Evolutionary conservation across 2,329 filamentous ascomycete genomes (phyloP).

Genomic region (Aspergillus clavatus): DNA sequence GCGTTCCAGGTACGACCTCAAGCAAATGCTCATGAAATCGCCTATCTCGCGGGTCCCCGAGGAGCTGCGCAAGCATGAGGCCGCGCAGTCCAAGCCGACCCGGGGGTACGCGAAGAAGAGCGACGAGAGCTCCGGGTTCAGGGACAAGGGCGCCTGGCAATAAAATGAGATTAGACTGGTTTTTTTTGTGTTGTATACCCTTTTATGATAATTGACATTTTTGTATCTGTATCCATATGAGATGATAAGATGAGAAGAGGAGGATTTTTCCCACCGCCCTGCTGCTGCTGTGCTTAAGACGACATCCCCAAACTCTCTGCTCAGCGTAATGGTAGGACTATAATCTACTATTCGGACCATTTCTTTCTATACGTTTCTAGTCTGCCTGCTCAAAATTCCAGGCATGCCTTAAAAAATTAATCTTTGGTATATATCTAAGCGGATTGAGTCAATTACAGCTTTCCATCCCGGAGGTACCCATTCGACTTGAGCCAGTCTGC

Average conservation of each 20-base stretch:
- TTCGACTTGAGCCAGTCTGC: slow-evolving; percentile 64
- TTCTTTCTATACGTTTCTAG: too few species aligned
- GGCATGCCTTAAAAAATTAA: too few species aligned
- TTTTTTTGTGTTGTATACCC: background rate
- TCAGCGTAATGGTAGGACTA: too few species aligned
- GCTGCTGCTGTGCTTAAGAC: too few species aligned
- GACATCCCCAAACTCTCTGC: too few species aligned
- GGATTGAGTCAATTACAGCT: slow-evolving; percentile 24
- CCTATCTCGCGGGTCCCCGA: slow-evolving; percentile 84
- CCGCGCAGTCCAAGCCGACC: slow-evolving; percentile 77
- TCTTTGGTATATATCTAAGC: background rate
- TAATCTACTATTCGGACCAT: too few species aligned
- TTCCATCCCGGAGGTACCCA: slow-evolving; percentile 48
- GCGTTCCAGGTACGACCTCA: slow-evolving; percentile 64
- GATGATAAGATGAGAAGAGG: too few species aligned
- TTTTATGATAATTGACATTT: too few species aligned
- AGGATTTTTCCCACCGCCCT: too few species aligned
- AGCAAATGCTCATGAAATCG: slow-evolving; percentile 92
- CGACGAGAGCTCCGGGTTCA: slow-evolving; percentile 38
- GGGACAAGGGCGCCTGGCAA: slow-evolving; percentile 34
- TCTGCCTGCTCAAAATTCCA: too few species aligned
- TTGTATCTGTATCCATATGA: background rate
- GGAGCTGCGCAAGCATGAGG: slow-evolving; percentile 81
- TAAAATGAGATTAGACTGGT: background rate
- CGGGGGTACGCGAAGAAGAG: slow-evolving; percentile 44